Percentiles rank a stretch among this genome's conserved stretches.
phyloP scores from a whole-genome alignment of 352 stramenopile species.

The Phytophthora quininea region DNA sequence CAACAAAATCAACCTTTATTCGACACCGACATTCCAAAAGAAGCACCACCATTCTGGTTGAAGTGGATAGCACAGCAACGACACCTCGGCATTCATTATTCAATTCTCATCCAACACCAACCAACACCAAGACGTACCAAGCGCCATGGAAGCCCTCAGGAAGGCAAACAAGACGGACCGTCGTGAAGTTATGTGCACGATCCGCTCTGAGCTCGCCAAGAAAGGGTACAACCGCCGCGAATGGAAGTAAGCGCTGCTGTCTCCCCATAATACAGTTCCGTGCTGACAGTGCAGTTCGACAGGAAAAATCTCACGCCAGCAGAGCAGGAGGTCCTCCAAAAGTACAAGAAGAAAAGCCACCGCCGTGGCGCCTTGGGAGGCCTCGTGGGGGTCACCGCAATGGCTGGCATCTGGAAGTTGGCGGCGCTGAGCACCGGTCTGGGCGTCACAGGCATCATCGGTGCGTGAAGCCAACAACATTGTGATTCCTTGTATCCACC shows the following conservation, averaged over 20 bases:
- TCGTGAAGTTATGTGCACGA: conserved; percentile 57
- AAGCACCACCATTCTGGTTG: neutral
- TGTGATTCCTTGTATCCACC: neutral
- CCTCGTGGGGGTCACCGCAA: conserved; percentile 9
- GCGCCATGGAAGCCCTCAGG: neutral
- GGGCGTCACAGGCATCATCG: conserved; percentile 22
- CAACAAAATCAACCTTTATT: too few species aligned
- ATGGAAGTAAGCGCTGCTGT: conserved; percentile 15
- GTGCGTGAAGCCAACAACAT: conserved; percentile 1
- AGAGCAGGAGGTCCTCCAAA: conserved; percentile 22
- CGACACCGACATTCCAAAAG: too few species aligned
- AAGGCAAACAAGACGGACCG: conserved; percentile 29
- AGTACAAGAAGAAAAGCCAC: conserved; percentile 20
- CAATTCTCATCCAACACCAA: neutral
- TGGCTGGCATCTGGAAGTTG: conserved; percentile 8
- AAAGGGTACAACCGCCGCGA: conserved; percentile 41
- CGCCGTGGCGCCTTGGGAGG: conserved; percentile 18
- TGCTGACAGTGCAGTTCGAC: neutral
- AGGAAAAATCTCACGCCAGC: conserved; percentile 20
- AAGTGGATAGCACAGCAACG: too few species aligned
- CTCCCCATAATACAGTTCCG: neutral
- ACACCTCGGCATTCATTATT: neutral
- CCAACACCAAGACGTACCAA: neutral
- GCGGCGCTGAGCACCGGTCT: conserved; percentile 16
- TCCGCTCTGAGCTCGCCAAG: conserved; percentile 54